Evolutionary conservation across 2,329 filamentous ascomycete genomes (phyloP), one percentile per base, ranked within the genome.

Genomic region (Dryadomyces quercus-mongolicae): DNA sequence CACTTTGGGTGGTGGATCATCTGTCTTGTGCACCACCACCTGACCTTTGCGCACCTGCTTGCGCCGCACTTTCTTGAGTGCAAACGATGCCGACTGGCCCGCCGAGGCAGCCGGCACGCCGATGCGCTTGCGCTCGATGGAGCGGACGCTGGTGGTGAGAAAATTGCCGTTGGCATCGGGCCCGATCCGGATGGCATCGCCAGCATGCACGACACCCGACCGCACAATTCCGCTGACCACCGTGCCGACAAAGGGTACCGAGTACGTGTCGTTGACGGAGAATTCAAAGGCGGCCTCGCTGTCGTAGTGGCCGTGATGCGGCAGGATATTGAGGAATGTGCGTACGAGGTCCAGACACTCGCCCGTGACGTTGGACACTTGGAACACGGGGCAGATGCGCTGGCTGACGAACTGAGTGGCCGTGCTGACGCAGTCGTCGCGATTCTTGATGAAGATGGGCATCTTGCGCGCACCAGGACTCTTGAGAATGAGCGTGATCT

Each of bases 41-140:
- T 97, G 97, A 34, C 93, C 93, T 73, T 98, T 98, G 13, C 93
- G 80, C 0, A 98, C 92, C 60, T 97, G 92, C 67, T 92, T 95
- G 45, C 92, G 77, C 50, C 90, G 82, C 2, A 97, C 79, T 58
- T 90, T 85, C 60, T 93, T 91, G 53, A 98, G 68, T 0, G 93
- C 92, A 64, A 98, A 94, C 9, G 87, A 93, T 0, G 88, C 93
- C 31, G 88, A 94, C 69, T 98, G 93, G 0, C 93, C 93, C 0
- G 93, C 93, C 13, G 86, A 88, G 38, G 89, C 92, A 1, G 85
- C 88, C 0, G 90, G 89, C 0, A 96, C 92, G 22, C 81, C 77
- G 60, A 97, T 92, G 20, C 93, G 81, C 75, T 97, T 97, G 18
- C 93, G 82, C 70, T 98, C 92, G 61, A 98, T 97, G 12, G 89